A percentile compares a stretch with the other conserved stretches of the same genome.
Evolutionary conservation across 441 rosid species (phyloP).

Genomic region (Macaranga tanarius): DNA sequence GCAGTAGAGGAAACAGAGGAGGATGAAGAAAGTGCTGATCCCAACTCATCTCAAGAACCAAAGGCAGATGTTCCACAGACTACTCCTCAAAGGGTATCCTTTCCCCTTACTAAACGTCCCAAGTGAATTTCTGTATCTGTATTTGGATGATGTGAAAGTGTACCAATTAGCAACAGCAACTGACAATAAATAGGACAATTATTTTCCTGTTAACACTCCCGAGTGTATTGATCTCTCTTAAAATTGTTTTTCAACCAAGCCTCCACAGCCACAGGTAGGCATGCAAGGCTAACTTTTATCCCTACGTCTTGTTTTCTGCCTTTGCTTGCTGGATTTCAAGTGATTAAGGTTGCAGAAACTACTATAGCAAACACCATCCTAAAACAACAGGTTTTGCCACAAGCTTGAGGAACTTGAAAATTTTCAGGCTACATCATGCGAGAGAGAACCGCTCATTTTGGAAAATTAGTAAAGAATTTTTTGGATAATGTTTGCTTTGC

Average conservation of each 20-base stretch:
- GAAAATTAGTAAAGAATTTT: too few species aligned
- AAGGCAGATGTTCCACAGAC: conserved; percentile 38
- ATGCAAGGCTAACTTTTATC: too few species aligned
- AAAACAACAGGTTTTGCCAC: too few species aligned
- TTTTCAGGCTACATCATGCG: too few species aligned
- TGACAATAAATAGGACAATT: too few species aligned
- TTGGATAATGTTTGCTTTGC: too few species aligned
- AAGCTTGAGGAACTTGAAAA: too few species aligned
- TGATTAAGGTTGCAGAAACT: too few species aligned
- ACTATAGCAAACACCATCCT: too few species aligned
- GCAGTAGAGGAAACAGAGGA: conserved; percentile 75
- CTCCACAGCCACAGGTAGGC: too few species aligned
- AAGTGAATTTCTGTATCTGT: conserved; percentile 28
- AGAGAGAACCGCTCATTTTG: too few species aligned
- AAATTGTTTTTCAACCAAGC: not conserved
- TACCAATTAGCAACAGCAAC: not conserved
- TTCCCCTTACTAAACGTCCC: conserved; percentile 55
- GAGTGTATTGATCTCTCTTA: not conserved
- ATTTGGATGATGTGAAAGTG: not conserved
- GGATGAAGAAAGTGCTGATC: conserved; percentile 59
- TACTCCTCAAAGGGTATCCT: conserved; percentile 70
- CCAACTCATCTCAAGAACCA: conserved; percentile 51
- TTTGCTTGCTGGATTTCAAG: not conserved
- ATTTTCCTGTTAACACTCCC: not conserved
- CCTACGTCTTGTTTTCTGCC: not conserved